Evolutionary conservation across 2,329 filamentous ascomycete genomes (phyloP).

Genomic region (Talaromyces albobiverticillius): DNA sequence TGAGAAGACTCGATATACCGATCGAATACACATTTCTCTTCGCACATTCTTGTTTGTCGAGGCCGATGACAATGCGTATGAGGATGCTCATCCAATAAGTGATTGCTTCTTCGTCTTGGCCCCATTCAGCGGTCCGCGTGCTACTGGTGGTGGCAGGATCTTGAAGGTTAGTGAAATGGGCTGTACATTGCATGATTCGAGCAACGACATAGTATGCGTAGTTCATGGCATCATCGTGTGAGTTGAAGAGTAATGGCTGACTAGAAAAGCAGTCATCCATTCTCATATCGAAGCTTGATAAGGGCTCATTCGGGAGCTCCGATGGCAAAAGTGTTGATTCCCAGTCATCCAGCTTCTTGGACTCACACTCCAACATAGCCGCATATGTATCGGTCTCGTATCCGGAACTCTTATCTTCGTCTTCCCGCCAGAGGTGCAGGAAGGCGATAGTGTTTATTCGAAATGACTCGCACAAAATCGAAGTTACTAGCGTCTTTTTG

Average conservation of each 20-base stretch:
- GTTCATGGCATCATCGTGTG: not conserved
- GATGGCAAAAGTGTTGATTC: not conserved
- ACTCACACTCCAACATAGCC: not conserved
- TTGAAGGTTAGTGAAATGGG: not conserved
- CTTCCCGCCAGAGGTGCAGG: not conserved
- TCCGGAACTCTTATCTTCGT: not conserved
- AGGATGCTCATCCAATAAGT: not conserved
- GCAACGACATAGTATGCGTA: not conserved
- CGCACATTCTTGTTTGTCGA: not conserved
- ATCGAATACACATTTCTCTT: constrained; percentile 5
- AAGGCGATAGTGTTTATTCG: not conserved
- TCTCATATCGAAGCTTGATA: not conserved
- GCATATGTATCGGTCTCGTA: not conserved
- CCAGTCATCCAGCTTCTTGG: not conserved
- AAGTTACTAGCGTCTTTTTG: not conserved
- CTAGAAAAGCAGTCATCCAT: not conserved
- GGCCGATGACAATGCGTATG: not conserved
- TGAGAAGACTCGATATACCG: not conserved
- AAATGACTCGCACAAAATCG: not conserved
- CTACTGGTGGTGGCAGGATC: not conserved
- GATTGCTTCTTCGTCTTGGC: not conserved
- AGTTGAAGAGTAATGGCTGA: not conserved
- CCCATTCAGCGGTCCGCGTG: too few relatives aligned
- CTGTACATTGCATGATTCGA: not conserved
- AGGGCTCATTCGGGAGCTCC: not conserved